Evolutionary conservation across 805 yeast species (phyloP).

Genomic region (Limtongia smithiae): DNA sequence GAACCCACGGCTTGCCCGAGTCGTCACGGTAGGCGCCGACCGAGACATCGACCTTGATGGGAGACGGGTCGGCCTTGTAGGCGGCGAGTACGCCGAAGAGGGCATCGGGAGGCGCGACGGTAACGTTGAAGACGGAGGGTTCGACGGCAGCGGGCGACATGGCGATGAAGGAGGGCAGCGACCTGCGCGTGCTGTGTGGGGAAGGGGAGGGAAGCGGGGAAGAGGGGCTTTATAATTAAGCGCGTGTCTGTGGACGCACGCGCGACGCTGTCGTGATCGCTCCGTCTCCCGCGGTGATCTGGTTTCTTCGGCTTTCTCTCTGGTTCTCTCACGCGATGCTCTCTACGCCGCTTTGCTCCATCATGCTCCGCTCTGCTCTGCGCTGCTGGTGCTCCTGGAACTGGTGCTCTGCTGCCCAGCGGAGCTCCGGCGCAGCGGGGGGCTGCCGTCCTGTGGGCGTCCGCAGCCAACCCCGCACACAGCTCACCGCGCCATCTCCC

Average conservation of each 20-base stretch:
- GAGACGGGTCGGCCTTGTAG: constrained; percentile 37
- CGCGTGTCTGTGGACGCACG: too few relatives aligned
- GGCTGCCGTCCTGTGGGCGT: too few relatives aligned
- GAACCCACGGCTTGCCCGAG: constrained; percentile 65
- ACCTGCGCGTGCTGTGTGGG: too few relatives aligned
- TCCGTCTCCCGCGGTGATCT: background rate
- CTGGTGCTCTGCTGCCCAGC: too few relatives aligned
- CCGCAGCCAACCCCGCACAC: too few relatives aligned
- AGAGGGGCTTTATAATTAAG: too few relatives aligned
- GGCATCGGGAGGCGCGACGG: constrained; percentile 33
- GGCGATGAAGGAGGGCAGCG: background rate
- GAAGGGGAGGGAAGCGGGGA: too few relatives aligned
- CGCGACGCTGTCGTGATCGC: too few relatives aligned
- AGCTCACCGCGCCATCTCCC: too few relatives aligned
- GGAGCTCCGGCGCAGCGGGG: too few relatives aligned
- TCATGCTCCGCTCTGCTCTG: too few relatives aligned
- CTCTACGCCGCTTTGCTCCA: background rate
- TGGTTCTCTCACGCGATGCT: background rate
- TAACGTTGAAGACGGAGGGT: constrained; percentile 26
- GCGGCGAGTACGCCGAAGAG: constrained; percentile 33
- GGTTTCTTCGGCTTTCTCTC: background rate
- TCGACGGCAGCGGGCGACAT: constrained; percentile 1
- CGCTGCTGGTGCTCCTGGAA: too few relatives aligned
- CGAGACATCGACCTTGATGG: constrained; percentile 76
- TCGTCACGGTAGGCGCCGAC: constrained; percentile 77